Conservation (phyloP, 352 stramenopile genomes). For the Ophiocytium majus region DNA sequence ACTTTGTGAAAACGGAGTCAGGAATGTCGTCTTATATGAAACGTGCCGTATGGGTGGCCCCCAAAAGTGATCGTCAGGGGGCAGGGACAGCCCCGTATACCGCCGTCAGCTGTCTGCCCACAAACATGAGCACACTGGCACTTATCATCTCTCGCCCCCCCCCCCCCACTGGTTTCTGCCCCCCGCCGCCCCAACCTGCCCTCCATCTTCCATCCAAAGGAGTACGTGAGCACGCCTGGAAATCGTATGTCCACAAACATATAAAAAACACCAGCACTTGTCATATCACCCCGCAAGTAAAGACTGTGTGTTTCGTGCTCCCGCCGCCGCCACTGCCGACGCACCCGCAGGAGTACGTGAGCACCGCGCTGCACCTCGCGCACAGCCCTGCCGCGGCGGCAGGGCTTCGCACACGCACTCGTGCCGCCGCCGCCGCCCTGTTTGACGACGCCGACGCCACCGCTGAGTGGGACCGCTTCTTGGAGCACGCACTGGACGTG, state of each 20-base stretch:
- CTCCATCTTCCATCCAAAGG: too few relatives aligned
- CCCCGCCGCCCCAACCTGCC: too few relatives aligned
- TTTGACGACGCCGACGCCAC: slow-evolving; percentile 4
- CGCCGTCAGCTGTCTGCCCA: too few relatives aligned
- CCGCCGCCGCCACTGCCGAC: background rate
- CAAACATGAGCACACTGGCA: too few relatives aligned
- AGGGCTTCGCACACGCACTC: background rate
- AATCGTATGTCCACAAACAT: background rate
- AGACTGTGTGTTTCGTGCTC: background rate
- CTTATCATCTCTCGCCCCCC: too few relatives aligned
- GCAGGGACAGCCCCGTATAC: too few relatives aligned
- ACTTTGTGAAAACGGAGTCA: too few relatives aligned
- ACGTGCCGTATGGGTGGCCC: too few relatives aligned
- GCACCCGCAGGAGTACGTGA: slow-evolving; percentile 7
- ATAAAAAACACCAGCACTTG: background rate
- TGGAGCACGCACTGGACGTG: too few relatives aligned
- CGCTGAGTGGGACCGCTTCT: slow-evolving; percentile 2
- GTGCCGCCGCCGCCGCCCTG: background rate
- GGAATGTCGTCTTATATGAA: too few relatives aligned
- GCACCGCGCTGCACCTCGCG: slow-evolving; percentile 5
- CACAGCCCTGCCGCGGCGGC: background rate
- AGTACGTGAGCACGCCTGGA: background rate
- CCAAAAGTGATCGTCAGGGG: too few relatives aligned
- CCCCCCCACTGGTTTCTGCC: too few relatives aligned
- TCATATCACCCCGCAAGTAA: background rate